Conservation (phyloP, 192 early-diverging fungal genomes). For the Coemansia sp. region DNA sequence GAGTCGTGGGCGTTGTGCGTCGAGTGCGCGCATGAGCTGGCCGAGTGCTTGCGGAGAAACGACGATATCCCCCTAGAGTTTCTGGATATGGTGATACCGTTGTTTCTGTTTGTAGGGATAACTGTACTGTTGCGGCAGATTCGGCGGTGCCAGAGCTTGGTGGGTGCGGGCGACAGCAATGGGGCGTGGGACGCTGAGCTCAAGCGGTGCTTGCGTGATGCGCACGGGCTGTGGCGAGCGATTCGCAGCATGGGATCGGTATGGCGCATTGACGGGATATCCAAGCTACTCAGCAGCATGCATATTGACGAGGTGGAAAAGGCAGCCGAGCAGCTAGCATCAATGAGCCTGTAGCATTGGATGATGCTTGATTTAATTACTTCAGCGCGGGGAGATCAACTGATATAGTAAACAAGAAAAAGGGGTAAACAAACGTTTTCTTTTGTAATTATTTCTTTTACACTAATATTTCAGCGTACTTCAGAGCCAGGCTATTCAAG, state of each 20-base stretch:
- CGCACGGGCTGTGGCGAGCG: conserved; percentile 3
- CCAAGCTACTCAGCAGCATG: conserved; percentile 18
- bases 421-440: too few relatives aligned
- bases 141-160: not conserved
- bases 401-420: too few relatives aligned
- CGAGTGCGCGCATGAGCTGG: conserved; percentile 16
- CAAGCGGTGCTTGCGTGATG: conserved; percentile 11
- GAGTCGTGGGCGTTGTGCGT: conserved; percentile 22
- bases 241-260: conserved; percentile 14
- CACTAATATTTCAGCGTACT: too few relatives aligned
- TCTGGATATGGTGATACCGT: conserved; percentile 23
- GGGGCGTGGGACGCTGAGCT: conserved; percentile 6
- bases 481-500: too few relatives aligned
- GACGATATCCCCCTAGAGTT: conserved; percentile 26
- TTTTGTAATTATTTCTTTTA: too few relatives aligned
- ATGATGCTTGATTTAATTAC: not conserved
- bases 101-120: conserved; percentile 19
- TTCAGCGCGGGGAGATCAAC: not conserved
- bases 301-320: conserved; percentile 21
- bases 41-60: conserved; percentile 11
- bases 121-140: conserved; percentile 34
- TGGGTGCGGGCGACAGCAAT: not conserved
- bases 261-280: conserved; percentile 17
- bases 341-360: conserved; percentile 2
- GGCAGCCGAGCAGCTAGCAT: conserved; percentile 12